Evolutionary conservation across 345 rosid genomes (phyloP).

Genomic region (Aquilaria malaccensis): DNA sequence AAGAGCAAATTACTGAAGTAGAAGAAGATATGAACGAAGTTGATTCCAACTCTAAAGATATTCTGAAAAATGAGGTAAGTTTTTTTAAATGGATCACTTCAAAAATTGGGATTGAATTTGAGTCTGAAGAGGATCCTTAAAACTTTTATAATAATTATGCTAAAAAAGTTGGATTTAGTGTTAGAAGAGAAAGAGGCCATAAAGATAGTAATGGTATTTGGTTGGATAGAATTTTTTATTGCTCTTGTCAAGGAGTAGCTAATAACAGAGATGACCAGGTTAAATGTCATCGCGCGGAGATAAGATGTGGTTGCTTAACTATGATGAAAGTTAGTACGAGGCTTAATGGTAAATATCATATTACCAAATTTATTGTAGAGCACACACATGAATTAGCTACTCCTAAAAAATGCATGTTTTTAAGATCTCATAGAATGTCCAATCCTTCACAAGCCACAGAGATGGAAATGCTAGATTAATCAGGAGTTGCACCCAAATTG

Average conservation of each 20-base stretch:
- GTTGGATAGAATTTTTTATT: neutral
- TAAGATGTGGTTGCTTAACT: neutral
- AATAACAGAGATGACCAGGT: neutral
- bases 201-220: neutral
- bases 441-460: neutral
- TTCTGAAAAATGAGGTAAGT: too few species aligned
- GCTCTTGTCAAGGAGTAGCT: neutral
- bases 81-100: too few species aligned
- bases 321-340: neutral
- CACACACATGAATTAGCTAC: neutral
- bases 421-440: neutral
- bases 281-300: neutral
- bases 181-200: neutral
- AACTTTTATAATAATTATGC: neutral
- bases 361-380: neutral
- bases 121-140: neutral
- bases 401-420: neutral
- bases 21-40: too few species aligned
- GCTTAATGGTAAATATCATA: neutral
- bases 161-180: neutral
- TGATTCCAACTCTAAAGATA: too few species aligned
- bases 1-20: too few species aligned
- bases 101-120: neutral
- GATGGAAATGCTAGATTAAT: neutral
- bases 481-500: neutral